A percentile compares a stretch with the other conserved stretches of the same genome.
These are phyloP conservation scores for Trypanosoma melophagium DNA, from an alignment of 208 protist species.

Conservation along the genomic window DNA sequence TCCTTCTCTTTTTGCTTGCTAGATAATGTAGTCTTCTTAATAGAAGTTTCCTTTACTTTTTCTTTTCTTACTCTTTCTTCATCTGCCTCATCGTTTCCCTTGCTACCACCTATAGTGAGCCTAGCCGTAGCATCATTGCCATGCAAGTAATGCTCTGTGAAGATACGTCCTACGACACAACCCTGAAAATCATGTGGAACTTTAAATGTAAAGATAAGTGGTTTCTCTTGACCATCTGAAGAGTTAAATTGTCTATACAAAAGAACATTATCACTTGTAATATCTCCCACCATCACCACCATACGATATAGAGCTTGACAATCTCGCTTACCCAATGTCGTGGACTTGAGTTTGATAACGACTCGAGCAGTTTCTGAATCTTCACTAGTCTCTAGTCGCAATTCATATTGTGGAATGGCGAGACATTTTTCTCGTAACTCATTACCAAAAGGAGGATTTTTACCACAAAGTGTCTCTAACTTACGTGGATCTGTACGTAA, in stretches of 20 bases:
- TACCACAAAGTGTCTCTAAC: slow-evolving; percentile 66
- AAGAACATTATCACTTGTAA: slow-evolving; percentile 30
- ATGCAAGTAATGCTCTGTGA: slow-evolving; percentile 22
- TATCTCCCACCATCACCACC: slow-evolving; percentile 40
- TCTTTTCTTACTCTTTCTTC: background rate
- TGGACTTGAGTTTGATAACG: slow-evolving; percentile 3
- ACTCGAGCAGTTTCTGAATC: background rate
- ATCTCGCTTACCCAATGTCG: background rate
- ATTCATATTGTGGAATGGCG: slow-evolving; percentile 27
- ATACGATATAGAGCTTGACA: slow-evolving; percentile 12
- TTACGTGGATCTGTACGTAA: slow-evolving; percentile 39
- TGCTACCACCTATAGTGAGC: slow-evolving; percentile 4
- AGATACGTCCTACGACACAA: slow-evolving; percentile 16
- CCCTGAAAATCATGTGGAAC: background rate
- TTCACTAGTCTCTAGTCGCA: slow-evolving; percentile 9
- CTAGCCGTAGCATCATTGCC: slow-evolving; percentile 6
- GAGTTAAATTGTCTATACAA: slow-evolving; percentile 22
- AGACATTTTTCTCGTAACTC: slow-evolving; percentile 40
- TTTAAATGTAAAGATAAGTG: slow-evolving; percentile 23
- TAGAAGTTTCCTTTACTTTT: background rate
- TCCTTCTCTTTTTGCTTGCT: background rate
- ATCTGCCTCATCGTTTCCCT: background rate
- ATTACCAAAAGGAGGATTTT: slow-evolving; percentile 71
- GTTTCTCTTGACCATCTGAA: background rate
- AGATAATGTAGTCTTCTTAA: too few species aligned